These are phyloP conservation scores for Metschnikowia arizonensis DNA, from an alignment of 805 yeast genomes.

Conservation along the genomic window DNA sequence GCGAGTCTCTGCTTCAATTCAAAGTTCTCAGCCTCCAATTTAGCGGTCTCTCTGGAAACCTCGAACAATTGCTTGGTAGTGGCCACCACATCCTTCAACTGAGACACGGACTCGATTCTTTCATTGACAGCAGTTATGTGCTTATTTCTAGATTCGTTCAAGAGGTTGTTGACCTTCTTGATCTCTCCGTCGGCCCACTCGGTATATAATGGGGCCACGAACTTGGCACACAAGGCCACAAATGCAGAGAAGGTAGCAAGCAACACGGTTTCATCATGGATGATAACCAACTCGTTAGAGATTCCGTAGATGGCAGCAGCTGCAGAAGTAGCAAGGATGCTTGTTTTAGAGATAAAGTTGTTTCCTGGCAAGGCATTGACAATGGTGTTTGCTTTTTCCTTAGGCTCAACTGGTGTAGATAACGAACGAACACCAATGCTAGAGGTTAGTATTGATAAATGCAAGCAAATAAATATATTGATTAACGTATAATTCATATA, in stretches of 20 bases:
- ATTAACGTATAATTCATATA: no score
- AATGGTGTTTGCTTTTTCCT: conserved; percentile 84
- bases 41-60: conserved; percentile 93
- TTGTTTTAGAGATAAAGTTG: conserved; percentile 84
- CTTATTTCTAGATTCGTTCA: conserved; percentile 82
- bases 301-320: conserved; percentile 94
- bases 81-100: conserved; percentile 85
- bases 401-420: conserved; percentile 77
- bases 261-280: conserved; percentile 91
- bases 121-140: conserved; percentile 91
- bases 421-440: conserved; percentile 62
- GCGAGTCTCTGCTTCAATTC: conserved; percentile 89
- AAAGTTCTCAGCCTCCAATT: conserved; percentile 90
- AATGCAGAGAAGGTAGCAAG: conserved; percentile 77
- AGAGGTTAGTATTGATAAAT: conserved; percentile 29
- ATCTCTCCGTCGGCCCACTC: conserved; percentile 89
- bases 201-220: conserved; percentile 90
- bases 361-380: conserved; percentile 92
- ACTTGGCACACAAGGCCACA: conserved; percentile 71
- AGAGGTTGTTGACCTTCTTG: conserved; percentile 71
- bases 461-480: not conserved
- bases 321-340: conserved; percentile 88
- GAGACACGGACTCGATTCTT: conserved; percentile 83
- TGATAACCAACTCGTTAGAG: conserved; percentile 85
- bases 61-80: conserved; percentile 91